Base-by-base conservation (phyloP, 1,284 basidiomycete species). In the Ganoderma lucidum region DNA sequence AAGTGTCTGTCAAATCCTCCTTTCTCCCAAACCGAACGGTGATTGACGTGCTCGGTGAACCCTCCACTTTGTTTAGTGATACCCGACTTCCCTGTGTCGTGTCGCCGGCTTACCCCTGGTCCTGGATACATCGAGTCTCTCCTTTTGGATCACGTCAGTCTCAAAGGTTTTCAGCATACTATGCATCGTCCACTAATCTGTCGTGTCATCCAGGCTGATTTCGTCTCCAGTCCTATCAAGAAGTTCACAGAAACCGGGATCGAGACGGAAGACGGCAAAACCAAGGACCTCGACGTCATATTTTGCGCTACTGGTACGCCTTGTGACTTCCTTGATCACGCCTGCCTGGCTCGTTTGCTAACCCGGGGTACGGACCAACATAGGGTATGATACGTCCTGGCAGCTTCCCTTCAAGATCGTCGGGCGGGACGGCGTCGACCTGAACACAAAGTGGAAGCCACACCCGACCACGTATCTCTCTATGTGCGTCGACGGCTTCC, bases 101-200 rank as follows among this genome's bases (percentile, higher is more conserved):
- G 88, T 76, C 82, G 88, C 35, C 82, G 90, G 53, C 78, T 90
- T 56, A 91, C 90, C 0, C 89, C 90, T 2, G 90, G 89, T 0
- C 88, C 88, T 32, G 88, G 89, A 1, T 91, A 90, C 75, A 81
- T 91, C 30, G 88, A 90, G 74, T 86, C 90, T 0, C 77, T 91
- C 5, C 86, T 85, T 69, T 81, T 85, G 76, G 85, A 87, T 64
- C 90, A 91, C 73, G 89, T 88, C 64, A 58, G 80, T 72, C n/a
- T 12, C 19, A n/a, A 42, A 9, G 3, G 63, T 37, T 12, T 23
- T 35, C 0, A 48, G 56, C 17, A 17, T 62, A 9, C 28, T n/a
- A 23, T 66, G 37, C 14, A 28, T 28, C 45, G 15, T 12, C n/a
- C 23, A 53, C 63, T 51, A 55, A 44, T 3, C n/a, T 6, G 28